Base-by-base conservation (phyloP, 768 basidiomycete species). In the Termitomyces sp. region DNA sequence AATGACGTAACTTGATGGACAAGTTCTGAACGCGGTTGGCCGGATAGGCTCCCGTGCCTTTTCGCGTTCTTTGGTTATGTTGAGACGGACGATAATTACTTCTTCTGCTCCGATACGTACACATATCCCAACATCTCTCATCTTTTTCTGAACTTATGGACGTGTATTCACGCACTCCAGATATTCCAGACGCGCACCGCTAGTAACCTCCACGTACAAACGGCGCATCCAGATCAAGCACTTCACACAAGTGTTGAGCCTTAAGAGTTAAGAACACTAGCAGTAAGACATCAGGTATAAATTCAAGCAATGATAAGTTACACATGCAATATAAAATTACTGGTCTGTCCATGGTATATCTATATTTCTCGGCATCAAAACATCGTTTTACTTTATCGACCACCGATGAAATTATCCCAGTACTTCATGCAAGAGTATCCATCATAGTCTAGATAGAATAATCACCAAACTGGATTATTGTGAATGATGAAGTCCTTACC, bases 381-480 rank as follows among this genome's bases (percentile, higher is more conserved):
- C 21, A 14, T 6, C 21, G 6, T 27, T 12, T 7, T 44, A 3
- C 28, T 9, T 51, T n/a, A 51, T 28, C 49, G 49, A 23, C 17
- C 49, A 40, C 37, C 37, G n/a, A 51, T 39, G n/a, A 51, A 51
- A 28, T 51, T 4, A 10, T 76, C 77, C 77, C 77, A 79, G 52
- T 71, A 63, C 52, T 58, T 59, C 68, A 77, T 63, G 54, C 77
- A 79, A 23, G 77, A 78, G 63, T 76, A 77, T 11, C 70, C 71
- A 50, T 74, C 67, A 58, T 78, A 77, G 50, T 79, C 77, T 78
- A 34, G 19, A 35, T 27, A 16, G 37, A 52, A 25, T 50, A 51
- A 30, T 25, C 14, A 34, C 45, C 32, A 52, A 16, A 44, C 11
- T 30, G 19, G 3, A n/a, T 10, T 16, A 23, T 17, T 43, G 12